Conservation (phyloP, 164 flowering plant species). For the Aristolochia californica region DNA sequence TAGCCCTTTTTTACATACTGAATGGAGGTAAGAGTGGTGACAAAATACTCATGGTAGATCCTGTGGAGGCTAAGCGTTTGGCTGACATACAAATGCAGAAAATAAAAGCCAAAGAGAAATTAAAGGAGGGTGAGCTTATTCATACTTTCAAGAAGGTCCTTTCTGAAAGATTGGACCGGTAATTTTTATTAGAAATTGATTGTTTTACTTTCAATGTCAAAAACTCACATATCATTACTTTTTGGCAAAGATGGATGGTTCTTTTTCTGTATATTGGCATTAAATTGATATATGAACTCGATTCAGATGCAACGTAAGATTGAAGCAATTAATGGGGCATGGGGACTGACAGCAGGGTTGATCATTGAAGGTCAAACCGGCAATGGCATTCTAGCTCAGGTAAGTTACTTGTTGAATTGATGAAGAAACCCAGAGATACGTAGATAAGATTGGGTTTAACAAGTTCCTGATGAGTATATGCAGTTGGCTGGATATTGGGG, state of each 20-base stretch:
- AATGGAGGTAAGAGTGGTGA: slow-evolving; percentile 3
- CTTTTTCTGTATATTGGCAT: not conserved
- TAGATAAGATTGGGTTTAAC: not conserved
- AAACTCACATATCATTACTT: not conserved
- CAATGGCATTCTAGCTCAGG: slow-evolving; percentile 58
- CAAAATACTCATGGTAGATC: slow-evolving; percentile 85
- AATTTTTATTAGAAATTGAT: not conserved
- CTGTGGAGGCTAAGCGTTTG: slow-evolving; percentile 85
- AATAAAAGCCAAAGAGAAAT: slow-evolving; percentile 56
- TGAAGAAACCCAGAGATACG: too few relatives aligned
- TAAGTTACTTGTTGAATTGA: slow-evolving; percentile 7
- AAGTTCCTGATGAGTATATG: slow-evolving; percentile 2
- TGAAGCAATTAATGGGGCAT: slow-evolving; percentile 96
- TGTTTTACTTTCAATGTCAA: not conserved
- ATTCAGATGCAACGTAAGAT: slow-evolving; percentile 54
- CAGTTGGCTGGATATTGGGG: slow-evolving; percentile 69
- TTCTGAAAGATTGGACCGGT: too few relatives aligned
- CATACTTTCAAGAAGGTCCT: not conserved
- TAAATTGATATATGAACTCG: slow-evolving; percentile 3
- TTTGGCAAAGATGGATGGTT: not conserved
- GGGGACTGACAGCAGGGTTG: slow-evolving; percentile 86
- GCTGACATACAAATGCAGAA: slow-evolving; percentile 77
- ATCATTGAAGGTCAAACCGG: slow-evolving; percentile 84
- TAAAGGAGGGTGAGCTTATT: slow-evolving; percentile 32
- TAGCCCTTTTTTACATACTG: not conserved